Evolutionary conservation across 1,139 yeast genomes (phyloP), one percentile per base, ranked within the genome.

Genomic region (Suhomyces yuchorum): DNA sequence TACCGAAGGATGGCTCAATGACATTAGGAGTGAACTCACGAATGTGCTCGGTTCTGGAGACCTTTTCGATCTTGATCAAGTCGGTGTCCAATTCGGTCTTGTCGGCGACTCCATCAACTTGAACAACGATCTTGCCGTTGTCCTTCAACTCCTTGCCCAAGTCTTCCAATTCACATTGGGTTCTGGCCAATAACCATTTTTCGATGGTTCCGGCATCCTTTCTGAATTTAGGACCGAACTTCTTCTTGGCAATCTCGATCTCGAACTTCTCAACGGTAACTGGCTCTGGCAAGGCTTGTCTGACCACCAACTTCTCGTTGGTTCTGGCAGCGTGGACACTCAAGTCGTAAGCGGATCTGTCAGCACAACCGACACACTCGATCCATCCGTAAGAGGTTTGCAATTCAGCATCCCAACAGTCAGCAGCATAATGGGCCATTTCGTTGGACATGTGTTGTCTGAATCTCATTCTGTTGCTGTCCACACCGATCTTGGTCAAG

Each of bases 321-420:
- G 99, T 95, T 71, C 90, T 87, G 50, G 96, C 95, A 43, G 98
- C 74, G 67, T 95, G 99, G 50, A 95, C 99, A 46, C 93, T 81
- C 70, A 95, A 82, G 73, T 95, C 99, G 67, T 91, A 95, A 40
- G 99, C 99, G 43, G 97, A 89, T 77, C 99, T 85, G 72, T 95
- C 99, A 54, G 99, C 99, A 77, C 99, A 93, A 59, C 99, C 99
- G 65, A 93, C 98, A 84, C 99, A 93, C 75, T 95, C 99, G 61
- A 95, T 87, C 99, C 99, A 95, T 59, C 99, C 98, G 65, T 89
- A 95, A 34, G 97, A 88, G 37, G 97, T 87, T 62, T 88, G 85
- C 61, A 95, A 80, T 77, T 95, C 99, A 56, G 97, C 97, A 75
- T 95, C 99, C 99, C 99, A 95, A 78, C 99, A 95, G 74, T 95